Evolutionary conservation across 1,284 basidiomycete species (phyloP), one percentile per base, ranked within the genome.

Genomic region (Papiliotrema fonsecae): DNA sequence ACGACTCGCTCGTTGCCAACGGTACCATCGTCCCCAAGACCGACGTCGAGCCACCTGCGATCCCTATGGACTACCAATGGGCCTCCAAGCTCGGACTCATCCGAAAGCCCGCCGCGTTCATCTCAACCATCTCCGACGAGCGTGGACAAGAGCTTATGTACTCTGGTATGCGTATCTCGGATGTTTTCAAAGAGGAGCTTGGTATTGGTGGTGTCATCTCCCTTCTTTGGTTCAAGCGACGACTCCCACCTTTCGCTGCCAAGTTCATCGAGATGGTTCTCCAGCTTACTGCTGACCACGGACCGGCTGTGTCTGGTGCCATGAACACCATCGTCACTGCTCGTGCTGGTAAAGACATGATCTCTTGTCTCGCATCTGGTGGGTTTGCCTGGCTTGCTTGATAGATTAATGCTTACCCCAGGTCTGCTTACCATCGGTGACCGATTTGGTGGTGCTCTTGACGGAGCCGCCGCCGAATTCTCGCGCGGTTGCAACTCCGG

Each of bases 51-150:
- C 91, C 93, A 27, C 94, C 94, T 21, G 84, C 88, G 58, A 97
- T 97, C 72, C 94, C 94, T 25, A 94, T 97, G 89, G 94, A 98
- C 79, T 98, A 97, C 86, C 96, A 97, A 80, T 97, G 94, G 94
- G 94, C 94, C 38, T 86, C 89, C 62, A 94, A 97, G 78, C 86
- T 97, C 51, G 94, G 94, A 52, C 85, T 97, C 73, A 93, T 98
- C 75, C 87, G 94, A 70, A 97, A 97, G 79, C 94, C 94, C 35
- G 93, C 94, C 38, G 92, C 94, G 13, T 98, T 98, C 81, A 97
- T 98, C 79, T 97, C 93, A 46, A 97, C 96, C 61, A 98, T 98
- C 76, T 97, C 92, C 52, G 96, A 98, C 77, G 96, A 98, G 81
- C 88, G 94, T 70, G 94, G 94, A 3, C 92, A 97, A 74, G 96